Percentiles rank a stretch among this genome's conserved stretches.
Evolutionary conservation across 2,329 filamentous ascomycete species (phyloP).

Genomic region (Aureobasidium mangrovei): DNA sequence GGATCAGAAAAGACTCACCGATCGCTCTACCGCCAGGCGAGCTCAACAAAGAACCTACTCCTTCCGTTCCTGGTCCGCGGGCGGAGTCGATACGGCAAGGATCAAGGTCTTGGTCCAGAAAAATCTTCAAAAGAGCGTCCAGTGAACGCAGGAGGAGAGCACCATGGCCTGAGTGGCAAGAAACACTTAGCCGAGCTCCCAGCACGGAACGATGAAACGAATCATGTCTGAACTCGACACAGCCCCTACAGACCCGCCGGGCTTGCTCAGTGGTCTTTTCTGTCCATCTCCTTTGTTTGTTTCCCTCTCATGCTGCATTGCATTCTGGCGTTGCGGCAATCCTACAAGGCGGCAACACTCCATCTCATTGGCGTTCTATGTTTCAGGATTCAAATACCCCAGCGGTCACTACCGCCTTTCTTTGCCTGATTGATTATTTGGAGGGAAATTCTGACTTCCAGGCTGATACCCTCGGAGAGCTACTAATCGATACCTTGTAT

Average conservation of each 20-base stretch:
- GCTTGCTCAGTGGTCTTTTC: no score
- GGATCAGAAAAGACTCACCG: constrained; percentile 55
- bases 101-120: constrained; percentile 32
- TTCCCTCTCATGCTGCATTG: background rate
- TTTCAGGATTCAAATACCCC: no score
- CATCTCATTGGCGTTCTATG: no score
- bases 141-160: constrained; percentile 31
- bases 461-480: no score
- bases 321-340: no score
- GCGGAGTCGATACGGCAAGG: constrained; percentile 24
- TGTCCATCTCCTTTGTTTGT: background rate
- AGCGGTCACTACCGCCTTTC: no score
- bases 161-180: constrained; percentile 18
- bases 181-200: constrained; percentile 26
- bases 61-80: constrained; percentile 23
- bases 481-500: no score
- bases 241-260: background rate
- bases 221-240: background rate
- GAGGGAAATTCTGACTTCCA: no score
- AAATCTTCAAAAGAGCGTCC: constrained; percentile 36
- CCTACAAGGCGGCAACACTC: no score
- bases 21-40: constrained; percentile 24
- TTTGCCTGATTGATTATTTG: no score
- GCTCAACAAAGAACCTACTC: constrained; percentile 20
- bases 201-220: constrained; percentile 24